Evolutionary conservation across 495 filamentous ascomycete genomes (phyloP), one percentile per base, ranked within the genome.

Genomic region (Penicillium cosmopolitanum): DNA sequence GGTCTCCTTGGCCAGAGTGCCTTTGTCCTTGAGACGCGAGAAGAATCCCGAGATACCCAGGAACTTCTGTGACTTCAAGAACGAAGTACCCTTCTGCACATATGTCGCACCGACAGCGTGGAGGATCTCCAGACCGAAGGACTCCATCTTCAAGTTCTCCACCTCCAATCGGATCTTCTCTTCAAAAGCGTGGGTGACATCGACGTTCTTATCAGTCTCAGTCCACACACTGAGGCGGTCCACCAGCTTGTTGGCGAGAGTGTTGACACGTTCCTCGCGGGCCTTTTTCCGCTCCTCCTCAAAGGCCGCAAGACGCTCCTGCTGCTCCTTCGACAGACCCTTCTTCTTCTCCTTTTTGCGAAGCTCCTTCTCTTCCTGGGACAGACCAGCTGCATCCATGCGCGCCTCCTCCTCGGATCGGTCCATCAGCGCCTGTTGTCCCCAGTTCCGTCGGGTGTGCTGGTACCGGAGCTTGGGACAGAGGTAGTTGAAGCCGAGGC

Each of bases 91-190:
- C 76, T 97, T 98, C 61, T 87, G 85, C 18, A 94, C 70, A 72
- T 99, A 99, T 6, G 91, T 95, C 19, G 85, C 79, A 23, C 96
- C 94, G 63, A 99, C 92, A 19, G 95, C 93, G 73, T 99, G 95
- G 21, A 99, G 80, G 64, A 99, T 99, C 66, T 99, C 95, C 36
- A 99, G 77, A 38, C 95, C 95, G 69, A 99, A 99, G 12, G 89
- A 94, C 77, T 99, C 95, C 91, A 99, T 98, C 80, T 98, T 99
- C 63, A 98, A 76, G 64, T 97, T 96, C 80, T 99, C 95, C 13
- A 97, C 91, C 75, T 98, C 96, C 25, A 96, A 85, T n/a, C 87
- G 83, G 19, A 87, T 97, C 82, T 98, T 96, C 68, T 91, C 91
- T 67, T 92, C 87, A 74, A 98, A 99, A 2, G 96, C 92, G 40